Base-by-base conservation (phyloP, 352 stramenopile genomes). In the Pythium guiyangense region DNA sequence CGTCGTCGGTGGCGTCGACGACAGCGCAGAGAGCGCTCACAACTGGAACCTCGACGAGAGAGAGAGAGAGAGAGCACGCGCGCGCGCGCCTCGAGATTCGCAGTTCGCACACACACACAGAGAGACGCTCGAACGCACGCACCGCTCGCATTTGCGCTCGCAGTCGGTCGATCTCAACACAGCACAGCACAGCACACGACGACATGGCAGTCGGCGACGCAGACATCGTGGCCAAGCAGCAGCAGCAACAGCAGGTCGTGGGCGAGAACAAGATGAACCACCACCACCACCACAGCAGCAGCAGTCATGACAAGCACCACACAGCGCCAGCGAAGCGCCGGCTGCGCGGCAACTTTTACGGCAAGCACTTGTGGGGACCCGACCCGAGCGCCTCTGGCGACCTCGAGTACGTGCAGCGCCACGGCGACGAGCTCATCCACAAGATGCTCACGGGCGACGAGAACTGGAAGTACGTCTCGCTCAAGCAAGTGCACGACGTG, bases 401-500 rank as follows among this genome's bases (percentile, higher is more conserved):
- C 40, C 63, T 91, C 52, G 77, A 78, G 22, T 88, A 88, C 50
- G 63, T 89, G 37, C 70, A 64, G 37, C 54, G 67, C 35, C 78
- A 91, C 59, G 79, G 74, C 29, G 67, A 81, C 22, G 39, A 54
- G 27, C 73, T 74, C 69, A 68, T 77, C 44, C 52, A 67, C 18
- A 74, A 72, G 43, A 63, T 79, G 29, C 60, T 69, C 18, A 58
- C 52, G 17, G 74, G 88, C 51, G 75, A 89, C 59, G 71, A 75
- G 59, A 69, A 79, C 54, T 59, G 48, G 27, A 66, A 73, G 51
- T 89, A 85, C 70, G 57, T 73, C 43, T 64, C 73, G 44, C 61
- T 86, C 50, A 75, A 79, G 42, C 70, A 87, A 51, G 69, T 84
- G 52, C 68, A 79, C 50, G 77, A 88, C 60, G 79, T 91, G 62